Evolutionary conservation across 129 eudicot species (phyloP).

Genomic region (Ambrosia trifida): DNA sequence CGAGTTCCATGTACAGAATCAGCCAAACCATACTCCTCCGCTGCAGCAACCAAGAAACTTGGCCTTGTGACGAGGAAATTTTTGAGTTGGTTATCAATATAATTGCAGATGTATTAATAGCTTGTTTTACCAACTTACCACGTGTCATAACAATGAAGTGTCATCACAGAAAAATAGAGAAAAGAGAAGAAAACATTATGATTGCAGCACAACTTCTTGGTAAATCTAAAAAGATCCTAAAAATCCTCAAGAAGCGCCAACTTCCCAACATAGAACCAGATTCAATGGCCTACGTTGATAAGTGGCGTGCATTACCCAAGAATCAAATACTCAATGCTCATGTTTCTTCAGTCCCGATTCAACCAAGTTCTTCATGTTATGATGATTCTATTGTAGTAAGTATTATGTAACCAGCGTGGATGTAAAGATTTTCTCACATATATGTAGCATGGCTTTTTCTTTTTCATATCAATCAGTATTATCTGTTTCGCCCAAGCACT

Average conservation of each 20-base stretch:
- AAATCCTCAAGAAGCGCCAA: conserved; percentile 20
- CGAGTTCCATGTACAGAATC: conserved; percentile 46
- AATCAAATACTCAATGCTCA: not conserved
- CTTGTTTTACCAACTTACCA: conserved; percentile 43
- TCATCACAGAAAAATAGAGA: conserved; percentile 28
- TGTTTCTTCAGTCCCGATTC: no score
- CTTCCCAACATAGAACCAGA: conserved; percentile 14
- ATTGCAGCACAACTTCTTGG: no score
- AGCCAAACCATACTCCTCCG: conserved; percentile 28
- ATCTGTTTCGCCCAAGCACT: no score
- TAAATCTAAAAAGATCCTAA: conserved; percentile 39
- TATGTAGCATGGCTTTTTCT: no score
- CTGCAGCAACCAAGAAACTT: not conserved
- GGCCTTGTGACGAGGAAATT: conserved; percentile 17
- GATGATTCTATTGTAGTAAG: conserved; percentile 8
- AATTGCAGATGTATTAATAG: conserved; percentile 33
- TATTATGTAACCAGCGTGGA: not conserved
- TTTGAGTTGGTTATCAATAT: conserved; percentile 27
- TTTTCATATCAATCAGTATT: no score
- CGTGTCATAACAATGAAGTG: conserved; percentile 38
- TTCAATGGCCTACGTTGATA: conserved; percentile 29
- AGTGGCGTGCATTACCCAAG: conserved; percentile 27
- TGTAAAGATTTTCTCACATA: not conserved
- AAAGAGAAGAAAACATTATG: conserved; percentile 33
- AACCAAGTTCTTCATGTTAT: conserved; percentile 1